These are phyloP conservation scores for Acacia pycnantha DNA, from an alignment of 331 rosid species.

Conservation along the genomic window DNA sequence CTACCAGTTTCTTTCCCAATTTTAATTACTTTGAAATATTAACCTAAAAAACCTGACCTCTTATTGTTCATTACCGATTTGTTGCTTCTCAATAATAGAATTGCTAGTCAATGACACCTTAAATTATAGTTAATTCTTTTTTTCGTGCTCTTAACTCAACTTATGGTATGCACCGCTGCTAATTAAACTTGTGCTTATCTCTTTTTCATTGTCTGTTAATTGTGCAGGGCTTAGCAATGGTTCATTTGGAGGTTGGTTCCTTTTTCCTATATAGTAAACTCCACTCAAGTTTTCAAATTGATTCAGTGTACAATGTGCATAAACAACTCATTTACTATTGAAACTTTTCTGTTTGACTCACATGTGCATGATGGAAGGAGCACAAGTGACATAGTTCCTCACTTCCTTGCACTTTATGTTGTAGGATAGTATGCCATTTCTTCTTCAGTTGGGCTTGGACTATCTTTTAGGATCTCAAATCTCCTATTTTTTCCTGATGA, in stretches of 20 bases:
- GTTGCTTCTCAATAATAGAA: slow-evolving; percentile 6
- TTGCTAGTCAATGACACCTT: not conserved
- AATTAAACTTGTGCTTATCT: slow-evolving; percentile 35
- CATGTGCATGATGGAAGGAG: not conserved
- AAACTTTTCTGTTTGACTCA: not conserved
- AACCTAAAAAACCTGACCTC: not conserved
- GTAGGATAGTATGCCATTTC: not conserved
- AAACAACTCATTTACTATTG: not conserved
- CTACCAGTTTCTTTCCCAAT: not conserved
- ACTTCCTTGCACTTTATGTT: slow-evolving; percentile 16
- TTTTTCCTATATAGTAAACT: not conserved
- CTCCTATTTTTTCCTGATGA: not conserved
- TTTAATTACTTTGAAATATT: not conserved
- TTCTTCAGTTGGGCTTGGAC: not conserved
- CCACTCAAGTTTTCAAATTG: slow-evolving; percentile 3
- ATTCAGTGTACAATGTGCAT: not conserved
- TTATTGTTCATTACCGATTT: not conserved
- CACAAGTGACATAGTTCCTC: not conserved
- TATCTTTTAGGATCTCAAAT: slow-evolving; percentile 13
- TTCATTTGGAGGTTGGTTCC: slow-evolving; percentile 84
- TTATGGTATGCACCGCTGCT: not conserved
- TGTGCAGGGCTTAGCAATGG: slow-evolving; percentile 82
- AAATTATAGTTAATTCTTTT: not conserved
- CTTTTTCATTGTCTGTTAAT: slow-evolving; percentile 33
- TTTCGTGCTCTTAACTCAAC: not conserved